Evolutionary conservation across 2,329 filamentous ascomycete genomes (phyloP).

Genomic region (Cladosporium oxysporum): DNA sequence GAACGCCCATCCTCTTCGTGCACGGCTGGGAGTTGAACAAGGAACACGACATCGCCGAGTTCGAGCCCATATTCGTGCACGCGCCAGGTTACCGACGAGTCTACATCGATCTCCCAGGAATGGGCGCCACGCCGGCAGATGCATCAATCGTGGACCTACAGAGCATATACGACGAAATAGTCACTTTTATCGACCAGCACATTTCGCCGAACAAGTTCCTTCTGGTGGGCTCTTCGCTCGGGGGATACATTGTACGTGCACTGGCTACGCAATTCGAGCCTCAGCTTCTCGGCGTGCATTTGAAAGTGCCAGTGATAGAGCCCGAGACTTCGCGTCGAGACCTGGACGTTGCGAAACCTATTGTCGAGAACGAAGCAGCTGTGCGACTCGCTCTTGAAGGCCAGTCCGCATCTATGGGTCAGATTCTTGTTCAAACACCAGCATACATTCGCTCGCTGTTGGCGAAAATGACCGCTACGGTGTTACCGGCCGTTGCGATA

Average conservation of each 20-base stretch:
- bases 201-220: slow-evolving; percentile 21
- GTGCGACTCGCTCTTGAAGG: not conserved
- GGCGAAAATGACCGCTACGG: not conserved
- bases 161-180: slow-evolving; percentile 17
- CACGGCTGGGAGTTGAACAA: slow-evolving; percentile 22
- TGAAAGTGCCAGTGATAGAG: slow-evolving; percentile 22
- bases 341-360: slow-evolving; percentile 13
- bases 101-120: slow-evolving; percentile 23
- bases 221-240: slow-evolving; percentile 20
- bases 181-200: slow-evolving; percentile 16
- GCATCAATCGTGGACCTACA: slow-evolving; percentile 14
- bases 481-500: slow-evolving; percentile 15
- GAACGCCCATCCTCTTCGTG: slow-evolving; percentile 20
- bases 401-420: slow-evolving; percentile 1
- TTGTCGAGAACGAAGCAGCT: slow-evolving; percentile 7
- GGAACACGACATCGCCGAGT: slow-evolving; percentile 17
- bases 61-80: slow-evolving; percentile 22
- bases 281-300: slow-evolving; percentile 17
- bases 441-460: slow-evolving; percentile 15
- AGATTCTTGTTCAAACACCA: slow-evolving; percentile 20
- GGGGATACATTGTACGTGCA: slow-evolving; percentile 22
- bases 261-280: slow-evolving; percentile 15
- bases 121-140: slow-evolving; percentile 16
- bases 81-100: slow-evolving; percentile 14
- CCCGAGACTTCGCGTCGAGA: slow-evolving; percentile 15